Conservation (phyloP, 495 filamentous ascomycete species). For the Filosporella fistucella region DNA sequence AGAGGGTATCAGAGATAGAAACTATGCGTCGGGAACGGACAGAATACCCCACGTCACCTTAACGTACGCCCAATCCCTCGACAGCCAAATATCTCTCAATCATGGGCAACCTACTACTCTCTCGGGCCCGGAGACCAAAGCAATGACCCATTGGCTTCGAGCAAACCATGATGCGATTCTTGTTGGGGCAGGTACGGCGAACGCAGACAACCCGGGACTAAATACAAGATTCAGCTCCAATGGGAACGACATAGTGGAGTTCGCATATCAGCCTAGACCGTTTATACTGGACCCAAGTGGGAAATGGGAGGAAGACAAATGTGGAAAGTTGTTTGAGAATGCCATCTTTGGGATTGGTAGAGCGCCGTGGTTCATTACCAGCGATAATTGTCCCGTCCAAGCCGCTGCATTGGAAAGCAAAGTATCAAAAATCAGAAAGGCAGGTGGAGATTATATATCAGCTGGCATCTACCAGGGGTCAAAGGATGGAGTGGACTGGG, state of each 20-base stretch:
- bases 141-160: conserved; percentile 89
- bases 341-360: conserved; percentile 63
- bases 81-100: conserved; percentile 68
- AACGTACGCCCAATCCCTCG: conserved; percentile 87
- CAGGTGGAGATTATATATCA: conserved; percentile 33
- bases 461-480: conserved; percentile 26
- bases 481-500: conserved; percentile 19
- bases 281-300: conserved; percentile 71
- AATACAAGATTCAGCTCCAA: conserved; percentile 68
- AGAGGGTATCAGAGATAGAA: too few species aligned
- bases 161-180: conserved; percentile 79
- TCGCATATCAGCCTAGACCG: conserved; percentile 62
- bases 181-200: conserved; percentile 77
- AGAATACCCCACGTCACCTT: conserved; percentile 48
- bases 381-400: conserved; percentile 21
- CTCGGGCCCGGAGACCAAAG: conserved; percentile 76
- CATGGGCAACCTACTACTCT: conserved; percentile 74
- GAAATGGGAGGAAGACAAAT: conserved; percentile 51
- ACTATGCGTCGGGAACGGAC: too few species aligned
- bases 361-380: conserved; percentile 62
- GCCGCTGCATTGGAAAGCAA: conserved; percentile 22
- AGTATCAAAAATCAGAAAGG: conserved; percentile 26
- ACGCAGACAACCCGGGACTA: conserved; percentile 78
- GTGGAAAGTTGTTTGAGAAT: conserved; percentile 52
- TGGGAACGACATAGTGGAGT: conserved; percentile 36